Base-by-base conservation (phyloP, 164 flowering plant genomes). In the Nymphaea thermarum region DNA sequence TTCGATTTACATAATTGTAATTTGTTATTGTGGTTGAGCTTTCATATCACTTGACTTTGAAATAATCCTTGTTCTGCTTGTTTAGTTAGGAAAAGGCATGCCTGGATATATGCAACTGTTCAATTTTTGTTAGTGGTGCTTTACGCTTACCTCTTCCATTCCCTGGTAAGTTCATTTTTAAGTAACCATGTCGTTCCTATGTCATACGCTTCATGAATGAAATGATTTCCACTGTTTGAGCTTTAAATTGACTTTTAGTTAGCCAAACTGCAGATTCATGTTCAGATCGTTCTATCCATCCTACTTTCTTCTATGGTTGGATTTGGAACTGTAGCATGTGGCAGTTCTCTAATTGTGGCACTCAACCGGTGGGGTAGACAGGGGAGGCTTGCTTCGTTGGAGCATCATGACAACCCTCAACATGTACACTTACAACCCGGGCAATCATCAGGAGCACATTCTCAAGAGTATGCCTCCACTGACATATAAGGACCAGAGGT, bases 291-390 rank as follows among this genome's bases (percentile, higher is more conserved):
- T 73, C 76, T 94, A 14, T 82, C 96, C 12, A 77, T 91, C 67
- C 88, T 94, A n/a, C 89, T 91, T 2, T 79, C 98, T 6, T 80
- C 95, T 55, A 87, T 90, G 78, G 84, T 86, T 1, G 97, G 98
- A 6, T 86, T 88, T 71, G 96, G 95, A n/a, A 77, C 81, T 59
- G 93, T 88, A 44, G 91, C 91, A 89, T 78, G 89, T 72, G 91
- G 86, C 15, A 85, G 82, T 72, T 85, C 96, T 17, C 72, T 93
- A 42, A 43, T 89, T 4, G 83, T 88, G 4, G 97, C 89, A 84
- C 63, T 86, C 65, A 65, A 82, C 68, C 81, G 95, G 78, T 88
- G 90, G 93, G 83, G 81, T 75, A 76, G 84, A 61, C 55, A 47
- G 12, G 73, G 80, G 64, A 68, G 77, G 81, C 68, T 11, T 0